Evolutionary conservation across 2,329 filamentous ascomycete genomes (phyloP), one percentile per base, ranked within the genome.

Genomic region (Cladosporium halotolerans): DNA sequence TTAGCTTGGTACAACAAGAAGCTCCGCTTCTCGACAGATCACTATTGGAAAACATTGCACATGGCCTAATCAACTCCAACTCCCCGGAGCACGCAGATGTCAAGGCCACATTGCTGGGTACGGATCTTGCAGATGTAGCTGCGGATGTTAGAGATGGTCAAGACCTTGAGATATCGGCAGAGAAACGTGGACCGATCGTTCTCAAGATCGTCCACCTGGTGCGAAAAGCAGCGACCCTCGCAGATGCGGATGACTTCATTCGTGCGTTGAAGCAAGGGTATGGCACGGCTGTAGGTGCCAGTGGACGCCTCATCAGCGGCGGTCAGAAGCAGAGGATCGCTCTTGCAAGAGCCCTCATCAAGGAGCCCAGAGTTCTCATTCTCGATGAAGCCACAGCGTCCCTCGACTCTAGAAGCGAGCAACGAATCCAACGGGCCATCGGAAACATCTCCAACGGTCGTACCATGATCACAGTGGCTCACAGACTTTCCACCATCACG

Each of bases 191-290:
- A 10, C n/a, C 40, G 10, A 28, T 43, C 16, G 63, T 9, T 68
- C 39, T 40, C 18, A 93, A 97, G 71, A 88, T 93, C 62, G 93
- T 97, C 65, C 90, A 91, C 9, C 96, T 97, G 70, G 90, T 92
- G 6, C 80, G 90, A 64, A 91, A 91, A 36, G 82, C 96, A 53
- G 89, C 96, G 19, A 92, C 86, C 14, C 79, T 99, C 0, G 83
- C 97, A 4, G 93, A 99, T 60, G 93, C 97, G 70, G 40, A 51
- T 34, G 48, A 51, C 48, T 51, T 51, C 19, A 51, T 51, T n/a
- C 44, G 71, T 72, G 70, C 70, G 23, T 73, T 81, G 1, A 76
- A 81, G 45, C 66, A 76, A 60, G 72, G 76, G 36, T 66, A 75
- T 9, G 74, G 72, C 3, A 72, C 72, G 1, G 68, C 73, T 3